Base-by-base conservation (phyloP, 805 yeast species). In the Starmera amethionina region DNA sequence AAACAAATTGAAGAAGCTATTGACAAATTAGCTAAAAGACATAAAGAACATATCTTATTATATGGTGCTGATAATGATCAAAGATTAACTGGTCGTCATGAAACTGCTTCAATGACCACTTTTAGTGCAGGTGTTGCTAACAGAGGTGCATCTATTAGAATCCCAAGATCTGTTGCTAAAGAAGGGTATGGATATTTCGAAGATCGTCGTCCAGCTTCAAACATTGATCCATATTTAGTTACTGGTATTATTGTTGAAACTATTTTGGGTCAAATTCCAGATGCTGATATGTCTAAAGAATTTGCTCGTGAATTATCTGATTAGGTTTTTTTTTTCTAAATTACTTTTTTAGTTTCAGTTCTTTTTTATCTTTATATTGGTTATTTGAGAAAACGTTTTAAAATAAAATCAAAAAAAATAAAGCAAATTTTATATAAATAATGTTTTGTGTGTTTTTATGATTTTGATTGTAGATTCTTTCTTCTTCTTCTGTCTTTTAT, bases 191-290 rank as follows among this genome's bases (percentile, higher is more conserved):
- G 98, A 46, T 93, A 93, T 80, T 90, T 93, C 59, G 98, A 93
- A 77, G 98, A 93, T 72, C 86, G 98, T 77, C 87, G 98, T 75
- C 98, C 98, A 44, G 98, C 98, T 52, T 89, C 97, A 48, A 93
- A 93, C 82, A 93, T 93, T 58, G 98, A 93, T 69, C 97, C 98
- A 54, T 93, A 93, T 74, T 79, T 90, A 67, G 97, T 93, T 51
- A 89, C 97, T 42, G 98, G 97, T 76, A 88, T 93, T 64, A 86
- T 93, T 81, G 83, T 83, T 56, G 98, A 93, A 76, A 90, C 97
- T 54, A 80, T 93, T 51, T 84, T 89, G 64, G 97, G 97, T 66
- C 77, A 90, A 40, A 84, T 89, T 58, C 87, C 93, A 48, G 94
- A 86, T 60, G 96, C 95, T 62, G 94, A 89, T 68, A 88, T 89